Percentiles rank a stretch among this genome's conserved stretches.
Conservation (phyloP, 1,139 yeast genomes). For the Protomyces pachydermus region DNA sequence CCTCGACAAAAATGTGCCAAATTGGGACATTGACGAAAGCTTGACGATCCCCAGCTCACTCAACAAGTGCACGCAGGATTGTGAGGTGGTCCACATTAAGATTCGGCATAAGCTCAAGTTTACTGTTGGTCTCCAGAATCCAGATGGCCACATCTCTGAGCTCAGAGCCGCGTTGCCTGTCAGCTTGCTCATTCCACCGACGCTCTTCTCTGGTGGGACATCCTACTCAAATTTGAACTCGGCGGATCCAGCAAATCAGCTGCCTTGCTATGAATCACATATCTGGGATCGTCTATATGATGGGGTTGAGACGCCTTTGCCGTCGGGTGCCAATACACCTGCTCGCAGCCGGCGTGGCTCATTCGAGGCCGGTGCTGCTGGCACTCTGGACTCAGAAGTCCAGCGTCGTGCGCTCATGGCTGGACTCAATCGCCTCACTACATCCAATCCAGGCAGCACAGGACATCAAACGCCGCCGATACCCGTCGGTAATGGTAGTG, state of each 20-base stretch:
- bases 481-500: neutral
- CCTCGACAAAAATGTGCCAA: slow-evolving; percentile 50
- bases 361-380: slow-evolving; percentile 31
- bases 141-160: slow-evolving; percentile 73
- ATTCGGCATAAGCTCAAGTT: slow-evolving; percentile 68
- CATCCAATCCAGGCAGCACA: neutral
- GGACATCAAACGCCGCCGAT: slow-evolving; percentile 5
- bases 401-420: slow-evolving; percentile 24
- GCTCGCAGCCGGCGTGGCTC: slow-evolving; percentile 37
- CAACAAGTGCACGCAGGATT: slow-evolving; percentile 77
- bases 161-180: slow-evolving; percentile 71
- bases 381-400: slow-evolving; percentile 13
- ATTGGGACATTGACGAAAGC: slow-evolving; percentile 65
- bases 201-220: slow-evolving; percentile 49
- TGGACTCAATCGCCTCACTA: slow-evolving; percentile 15
- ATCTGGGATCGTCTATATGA: slow-evolving; percentile 81
- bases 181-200: slow-evolving; percentile 68
- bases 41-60: slow-evolving; percentile 66
- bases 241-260: slow-evolving; percentile 53
- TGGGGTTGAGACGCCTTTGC: slow-evolving; percentile 58
- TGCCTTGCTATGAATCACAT: slow-evolving; percentile 83
- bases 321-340: slow-evolving; percentile 54
- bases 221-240: slow-evolving; percentile 28
- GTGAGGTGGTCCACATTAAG: slow-evolving; percentile 57
- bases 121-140: slow-evolving; percentile 59